A percentile compares a stretch with the other conserved stretches of the same genome.
Conservation (phyloP, 345 rosid genomes). For the Isatis tinctoria region DNA sequence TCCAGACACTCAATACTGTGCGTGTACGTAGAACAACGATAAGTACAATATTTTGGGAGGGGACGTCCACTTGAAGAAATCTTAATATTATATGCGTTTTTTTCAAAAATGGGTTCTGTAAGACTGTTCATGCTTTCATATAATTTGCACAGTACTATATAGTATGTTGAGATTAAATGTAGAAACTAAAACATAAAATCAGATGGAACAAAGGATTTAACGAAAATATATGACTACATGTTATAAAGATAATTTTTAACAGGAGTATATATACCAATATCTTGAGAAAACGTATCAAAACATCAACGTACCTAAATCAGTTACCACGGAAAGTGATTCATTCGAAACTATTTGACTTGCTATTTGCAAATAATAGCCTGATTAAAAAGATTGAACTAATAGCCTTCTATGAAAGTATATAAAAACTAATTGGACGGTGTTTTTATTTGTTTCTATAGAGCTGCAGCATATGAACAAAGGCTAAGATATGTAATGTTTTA, state of each 20-base stretch:
- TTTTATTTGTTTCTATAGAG: background rate
- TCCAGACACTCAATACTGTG: conserved; percentile 11
- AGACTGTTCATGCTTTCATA: background rate
- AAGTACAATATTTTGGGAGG: background rate
- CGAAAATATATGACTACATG: background rate
- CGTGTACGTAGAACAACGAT: background rate
- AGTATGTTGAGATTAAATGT: background rate
- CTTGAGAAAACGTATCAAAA: background rate
- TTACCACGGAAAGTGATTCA: background rate
- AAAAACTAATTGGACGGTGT: background rate
- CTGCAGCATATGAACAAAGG: background rate
- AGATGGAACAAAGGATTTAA: background rate
- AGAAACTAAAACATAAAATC: background rate
- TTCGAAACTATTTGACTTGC: background rate
- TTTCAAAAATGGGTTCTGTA: background rate
- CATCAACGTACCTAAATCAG: background rate
- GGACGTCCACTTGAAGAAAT: conserved; percentile 3
- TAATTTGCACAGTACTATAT: background rate
- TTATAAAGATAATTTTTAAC: background rate
- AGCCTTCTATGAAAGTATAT: background rate
- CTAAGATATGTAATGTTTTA: background rate
- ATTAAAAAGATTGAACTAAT: background rate
- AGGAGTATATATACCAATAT: background rate
- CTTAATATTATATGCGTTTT: background rate
- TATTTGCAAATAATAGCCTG: background rate